Evolutionary conservation across 2,329 filamentous ascomycete genomes (phyloP).

Genomic region (Cladophialophora exuberans): DNA sequence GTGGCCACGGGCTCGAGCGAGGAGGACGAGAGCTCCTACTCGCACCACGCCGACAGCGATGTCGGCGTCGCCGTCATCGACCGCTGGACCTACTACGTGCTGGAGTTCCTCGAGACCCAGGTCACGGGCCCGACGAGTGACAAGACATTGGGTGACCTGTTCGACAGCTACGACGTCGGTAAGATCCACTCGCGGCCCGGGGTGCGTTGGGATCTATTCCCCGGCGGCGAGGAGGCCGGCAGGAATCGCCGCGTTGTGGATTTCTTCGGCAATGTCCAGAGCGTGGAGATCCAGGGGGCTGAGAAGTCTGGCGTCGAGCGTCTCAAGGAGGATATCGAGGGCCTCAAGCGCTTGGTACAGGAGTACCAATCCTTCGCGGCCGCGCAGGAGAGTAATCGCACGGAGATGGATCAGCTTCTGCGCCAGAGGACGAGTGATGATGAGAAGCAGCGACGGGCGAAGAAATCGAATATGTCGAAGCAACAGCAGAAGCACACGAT

Average conservation of each 20-base stretch:
- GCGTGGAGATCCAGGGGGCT: conserved; percentile 85
- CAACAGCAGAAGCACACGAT: conserved; percentile 17
- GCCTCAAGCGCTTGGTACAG: conserved; percentile 67
- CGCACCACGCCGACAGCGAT: conserved; percentile 96
- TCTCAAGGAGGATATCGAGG: conserved; percentile 71
- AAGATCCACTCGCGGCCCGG: conserved; percentile 95
- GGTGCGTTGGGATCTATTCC: conserved; percentile 93
- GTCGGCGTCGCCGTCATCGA: conserved; percentile 98
- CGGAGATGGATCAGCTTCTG: conserved; percentile 22
- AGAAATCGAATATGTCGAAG: conserved; percentile 5
- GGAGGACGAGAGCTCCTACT: conserved; percentile 95
- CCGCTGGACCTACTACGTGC: conserved; percentile 96
- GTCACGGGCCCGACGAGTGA: conserved; percentile 85
- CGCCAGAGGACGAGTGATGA: conserved; percentile 15
- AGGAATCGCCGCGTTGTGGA: conserved; percentile 85
- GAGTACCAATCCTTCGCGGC: conserved; percentile 39
- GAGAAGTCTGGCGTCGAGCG: conserved; percentile 57
- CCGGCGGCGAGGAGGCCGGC: conserved; percentile 76
- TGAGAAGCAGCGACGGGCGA: background rate
- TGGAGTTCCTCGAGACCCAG: conserved; percentile 92
- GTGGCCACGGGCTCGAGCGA: conserved; percentile 96
- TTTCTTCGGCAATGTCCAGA: conserved; percentile 98
- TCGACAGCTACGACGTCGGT: conserved; percentile 91
- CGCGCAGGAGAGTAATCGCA: conserved; percentile 30
- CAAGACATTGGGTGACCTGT: conserved; percentile 88